phyloP scores from a whole-genome alignment of 371 early-diverging fungal genomes.

The Syncephalastrum monosporum region DNA sequence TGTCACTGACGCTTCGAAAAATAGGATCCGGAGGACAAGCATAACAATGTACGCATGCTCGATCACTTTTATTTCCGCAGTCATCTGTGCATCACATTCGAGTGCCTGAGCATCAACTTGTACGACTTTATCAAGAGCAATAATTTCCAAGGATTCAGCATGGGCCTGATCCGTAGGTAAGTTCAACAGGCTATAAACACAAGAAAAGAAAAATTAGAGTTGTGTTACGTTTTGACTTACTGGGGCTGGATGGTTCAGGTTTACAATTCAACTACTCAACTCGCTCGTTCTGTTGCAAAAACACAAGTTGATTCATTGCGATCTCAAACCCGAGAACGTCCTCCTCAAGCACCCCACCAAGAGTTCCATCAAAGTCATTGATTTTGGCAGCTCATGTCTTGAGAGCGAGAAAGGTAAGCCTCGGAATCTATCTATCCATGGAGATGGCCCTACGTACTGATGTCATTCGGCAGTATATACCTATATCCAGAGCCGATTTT shows the following conservation, averaged over 20 bases:
- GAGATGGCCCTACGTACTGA: neutral
- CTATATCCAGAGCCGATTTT: slow-evolving; percentile 97
- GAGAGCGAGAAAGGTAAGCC: slow-evolving; percentile 68
- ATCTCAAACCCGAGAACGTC: slow-evolving; percentile 96
- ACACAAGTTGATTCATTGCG: slow-evolving; percentile 91
- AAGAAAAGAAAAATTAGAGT: neutral
- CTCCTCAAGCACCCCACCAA: slow-evolving; percentile 70
- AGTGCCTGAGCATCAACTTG: slow-evolving; percentile 92
- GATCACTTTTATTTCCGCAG: slow-evolving; percentile 92
- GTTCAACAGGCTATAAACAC: neutral
- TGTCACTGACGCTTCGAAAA: neutral
- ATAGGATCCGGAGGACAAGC: slow-evolving; percentile 72
- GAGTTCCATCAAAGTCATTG: slow-evolving; percentile 94
- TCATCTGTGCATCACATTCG: slow-evolving; percentile 96
- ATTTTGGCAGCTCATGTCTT: slow-evolving; percentile 95
- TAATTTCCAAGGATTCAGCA: slow-evolving; percentile 87
- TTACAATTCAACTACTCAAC: slow-evolving; percentile 83
- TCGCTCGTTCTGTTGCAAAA: slow-evolving; percentile 70
- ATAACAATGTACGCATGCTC: slow-evolving; percentile 82
- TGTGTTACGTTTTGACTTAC: neutral
- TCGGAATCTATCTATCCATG: neutral
- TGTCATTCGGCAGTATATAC: slow-evolving; percentile 70
- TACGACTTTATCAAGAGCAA: slow-evolving; percentile 96
- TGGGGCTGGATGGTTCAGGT: slow-evolving; percentile 26
- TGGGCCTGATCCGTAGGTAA: slow-evolving; percentile 71